Percentiles rank a stretch among this genome's conserved stretches.
Conservation (phyloP, 257 asterid genomes). For the Solanum rostratum region DNA sequence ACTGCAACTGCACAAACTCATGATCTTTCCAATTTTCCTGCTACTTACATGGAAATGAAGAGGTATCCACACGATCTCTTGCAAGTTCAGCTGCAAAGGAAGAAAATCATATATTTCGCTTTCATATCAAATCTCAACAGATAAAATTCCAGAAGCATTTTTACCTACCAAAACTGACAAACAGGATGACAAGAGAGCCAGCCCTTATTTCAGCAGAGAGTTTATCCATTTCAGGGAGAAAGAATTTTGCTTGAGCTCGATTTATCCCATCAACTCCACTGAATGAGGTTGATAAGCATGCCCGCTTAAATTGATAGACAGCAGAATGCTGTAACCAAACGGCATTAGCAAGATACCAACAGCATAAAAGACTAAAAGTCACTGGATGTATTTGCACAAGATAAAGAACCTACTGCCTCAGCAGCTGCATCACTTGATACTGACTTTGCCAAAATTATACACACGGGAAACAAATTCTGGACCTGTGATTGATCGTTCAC, state of each 20-base stretch:
- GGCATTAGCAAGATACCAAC: conserved; percentile 7
- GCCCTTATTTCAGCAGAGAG: conserved; percentile 61
- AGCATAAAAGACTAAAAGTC: background rate
- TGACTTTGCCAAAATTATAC: conserved; percentile 73
- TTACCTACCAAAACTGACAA: conserved; percentile 71
- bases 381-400: background rate
- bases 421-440: conserved; percentile 40
- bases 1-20: background rate
- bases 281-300: conserved; percentile 49
- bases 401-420: conserved; percentile 46
- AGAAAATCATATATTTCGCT: background rate
- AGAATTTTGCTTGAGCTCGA: conserved; percentile 52
- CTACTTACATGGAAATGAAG: conserved; percentile 58
- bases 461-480: conserved; percentile 70
- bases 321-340: conserved; percentile 49
- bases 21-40: background rate
- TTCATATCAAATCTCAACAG: background rate
- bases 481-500: conserved; percentile 51
- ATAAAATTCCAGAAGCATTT: conserved; percentile 3
- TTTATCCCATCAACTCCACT: conserved; percentile 42
- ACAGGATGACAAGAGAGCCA: conserved; percentile 73
- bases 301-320: conserved; percentile 59
- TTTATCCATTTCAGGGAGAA: conserved; percentile 81
- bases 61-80: conserved; percentile 38
- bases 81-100: conserved; percentile 49